phyloP scores from a whole-genome alignment of 2,329 filamentous ascomycete genomes.

The Emmonsia crescens region DNA sequence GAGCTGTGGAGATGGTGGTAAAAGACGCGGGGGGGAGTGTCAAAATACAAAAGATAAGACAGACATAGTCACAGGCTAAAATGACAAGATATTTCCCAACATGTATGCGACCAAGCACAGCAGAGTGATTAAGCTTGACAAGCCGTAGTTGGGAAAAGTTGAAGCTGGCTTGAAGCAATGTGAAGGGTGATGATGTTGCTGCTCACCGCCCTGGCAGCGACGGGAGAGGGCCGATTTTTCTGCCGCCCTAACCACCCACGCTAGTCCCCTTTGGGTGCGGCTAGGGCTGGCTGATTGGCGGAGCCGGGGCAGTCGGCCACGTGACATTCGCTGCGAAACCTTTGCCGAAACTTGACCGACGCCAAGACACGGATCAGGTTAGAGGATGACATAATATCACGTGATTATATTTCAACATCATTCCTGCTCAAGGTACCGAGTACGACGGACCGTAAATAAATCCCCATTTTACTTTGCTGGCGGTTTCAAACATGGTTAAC shows the following conservation, averaged over 20 bases:
- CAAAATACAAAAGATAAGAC: background rate
- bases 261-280: background rate
- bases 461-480: no score
- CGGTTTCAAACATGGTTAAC: no score
- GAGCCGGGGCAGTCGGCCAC: background rate
- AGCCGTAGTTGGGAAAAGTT: background rate
- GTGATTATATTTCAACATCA: no score
- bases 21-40: background rate
- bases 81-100: background rate
- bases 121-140: background rate
- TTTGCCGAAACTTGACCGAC: background rate
- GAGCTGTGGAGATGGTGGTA: background rate
- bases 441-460: no score
- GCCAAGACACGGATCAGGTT: no score
- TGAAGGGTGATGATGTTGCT: conserved; percentile 4
- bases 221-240: conserved; percentile 1
- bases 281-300: background rate
- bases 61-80: background rate
- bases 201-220: background rate
- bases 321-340: background rate
- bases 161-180: background rate
- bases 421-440: no score
- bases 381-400: no score
- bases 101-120: conserved; percentile 1
- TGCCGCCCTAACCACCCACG: background rate